A percentile compares a stretch with the other conserved stretches of the same genome.
phyloP scores from a whole-genome alignment of 2,329 filamentous ascomycete genomes.

The Trichoderma polysporum region DNA sequence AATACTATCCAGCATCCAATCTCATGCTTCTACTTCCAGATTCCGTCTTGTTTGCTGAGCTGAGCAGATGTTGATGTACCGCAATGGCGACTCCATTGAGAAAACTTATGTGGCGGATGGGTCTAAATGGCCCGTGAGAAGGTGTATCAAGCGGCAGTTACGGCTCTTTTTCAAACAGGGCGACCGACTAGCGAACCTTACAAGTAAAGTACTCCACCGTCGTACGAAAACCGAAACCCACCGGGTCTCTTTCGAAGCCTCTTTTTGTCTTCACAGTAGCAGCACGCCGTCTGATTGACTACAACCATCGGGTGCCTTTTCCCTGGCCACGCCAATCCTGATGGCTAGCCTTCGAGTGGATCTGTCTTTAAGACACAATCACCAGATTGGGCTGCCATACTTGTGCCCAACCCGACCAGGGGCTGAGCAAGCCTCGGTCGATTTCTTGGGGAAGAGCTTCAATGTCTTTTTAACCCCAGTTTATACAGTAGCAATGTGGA shows the following conservation, averaged over 20 bases:
- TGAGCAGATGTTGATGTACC: not conserved
- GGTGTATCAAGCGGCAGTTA: not conserved
- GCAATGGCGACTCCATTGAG: not conserved
- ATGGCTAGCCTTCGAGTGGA: constrained; percentile 8
- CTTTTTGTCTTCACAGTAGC: not conserved
- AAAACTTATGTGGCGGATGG: not conserved
- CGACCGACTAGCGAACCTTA: not conserved
- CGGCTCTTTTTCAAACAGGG: not conserved
- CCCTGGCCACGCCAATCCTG: not conserved
- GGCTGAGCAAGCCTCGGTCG: constrained; percentile 3
- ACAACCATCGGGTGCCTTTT: not conserved
- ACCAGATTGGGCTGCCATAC: constrained; percentile 15
- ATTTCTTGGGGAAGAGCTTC: not conserved
- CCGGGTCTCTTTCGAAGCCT: not conserved
- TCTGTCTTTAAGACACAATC: not conserved
- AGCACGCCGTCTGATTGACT: not conserved
- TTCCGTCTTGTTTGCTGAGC: not conserved
- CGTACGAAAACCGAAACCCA: not conserved
- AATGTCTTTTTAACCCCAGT: not conserved
- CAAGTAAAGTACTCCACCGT: too few relatives aligned
- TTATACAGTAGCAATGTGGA: not conserved
- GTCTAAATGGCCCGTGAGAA: not conserved
- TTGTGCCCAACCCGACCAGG: constrained; percentile 18
- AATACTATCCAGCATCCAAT: not conserved
- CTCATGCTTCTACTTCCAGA: not conserved